phyloP scores from a whole-genome alignment of 2,329 filamentous ascomycete species.

The Fusarium pininemorale region DNA sequence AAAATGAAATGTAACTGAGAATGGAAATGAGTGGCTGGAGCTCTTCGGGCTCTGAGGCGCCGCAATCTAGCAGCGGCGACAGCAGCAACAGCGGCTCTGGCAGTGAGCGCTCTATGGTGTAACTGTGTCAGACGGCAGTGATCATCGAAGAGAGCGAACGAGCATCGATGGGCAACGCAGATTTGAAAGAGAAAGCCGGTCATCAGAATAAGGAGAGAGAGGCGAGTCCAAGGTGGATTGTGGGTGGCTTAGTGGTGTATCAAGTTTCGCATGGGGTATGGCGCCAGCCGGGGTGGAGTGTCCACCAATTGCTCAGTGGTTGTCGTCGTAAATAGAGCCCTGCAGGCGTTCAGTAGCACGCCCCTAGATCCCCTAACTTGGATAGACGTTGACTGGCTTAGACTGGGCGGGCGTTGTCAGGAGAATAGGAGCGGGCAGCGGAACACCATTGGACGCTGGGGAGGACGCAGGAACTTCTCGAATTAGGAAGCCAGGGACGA shows the following conservation, averaged over 20 bases:
- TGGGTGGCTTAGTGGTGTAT: constrained; percentile 29
- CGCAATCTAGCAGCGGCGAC: constrained; percentile 52
- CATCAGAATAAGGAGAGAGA: constrained; percentile 52
- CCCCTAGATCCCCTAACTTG: constrained; percentile 34
- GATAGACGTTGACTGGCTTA: constrained; percentile 5
- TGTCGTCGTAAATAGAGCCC: constrained; percentile 35
- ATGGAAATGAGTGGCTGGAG: constrained; percentile 47
- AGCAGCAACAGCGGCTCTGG: constrained; percentile 54
- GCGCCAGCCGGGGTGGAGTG: constrained; percentile 35
- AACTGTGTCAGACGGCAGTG: constrained; percentile 52
- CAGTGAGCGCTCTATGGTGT: constrained; percentile 53
- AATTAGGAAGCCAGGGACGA: constrained; percentile 27
- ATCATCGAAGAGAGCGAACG: constrained; percentile 57
- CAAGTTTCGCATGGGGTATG: constrained; percentile 42
- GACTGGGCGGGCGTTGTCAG: constrained; percentile 20
- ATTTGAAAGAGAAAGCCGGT: constrained; percentile 57
- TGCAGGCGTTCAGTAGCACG: constrained; percentile 34
- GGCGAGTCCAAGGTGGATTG: constrained; percentile 33
- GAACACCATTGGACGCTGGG: constrained; percentile 28
- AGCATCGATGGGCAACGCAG: constrained; percentile 58
- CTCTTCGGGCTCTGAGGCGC: constrained; percentile 49
- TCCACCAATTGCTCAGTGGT: constrained; percentile 26
- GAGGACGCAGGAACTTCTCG: constrained; percentile 20
- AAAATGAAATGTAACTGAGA: constrained; percentile 29
- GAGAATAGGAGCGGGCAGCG: constrained; percentile 26